Conservation (phyloP, 2,329 filamentous ascomycete species). For the Alternaria panax region DNA sequence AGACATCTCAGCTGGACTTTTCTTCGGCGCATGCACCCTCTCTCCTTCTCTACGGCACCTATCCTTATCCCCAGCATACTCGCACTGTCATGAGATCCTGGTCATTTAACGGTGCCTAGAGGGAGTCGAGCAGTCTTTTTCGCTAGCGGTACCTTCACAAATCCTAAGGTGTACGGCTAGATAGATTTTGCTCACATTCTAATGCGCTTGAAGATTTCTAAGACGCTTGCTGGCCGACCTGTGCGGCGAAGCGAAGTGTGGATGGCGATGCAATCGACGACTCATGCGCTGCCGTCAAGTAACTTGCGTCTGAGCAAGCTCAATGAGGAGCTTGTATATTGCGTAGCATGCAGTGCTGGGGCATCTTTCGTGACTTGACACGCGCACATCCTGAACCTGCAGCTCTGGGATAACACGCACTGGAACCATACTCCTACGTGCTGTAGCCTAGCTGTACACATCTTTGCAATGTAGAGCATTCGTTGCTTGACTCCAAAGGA, state of each 20-base stretch:
- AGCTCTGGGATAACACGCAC: not conserved
- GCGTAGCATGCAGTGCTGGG: too few relatives aligned
- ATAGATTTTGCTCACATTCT: slow-evolving; percentile 89
- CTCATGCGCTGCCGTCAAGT: not conserved
- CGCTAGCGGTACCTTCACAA: slow-evolving; percentile 93
- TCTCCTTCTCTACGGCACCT: slow-evolving; percentile 66
- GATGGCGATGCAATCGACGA: not conserved
- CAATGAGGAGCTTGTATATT: too few relatives aligned
- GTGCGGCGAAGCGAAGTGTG: not conserved
- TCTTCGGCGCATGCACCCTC: slow-evolving; percentile 24
- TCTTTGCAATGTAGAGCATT: not conserved
- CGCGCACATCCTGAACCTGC: too few relatives aligned
- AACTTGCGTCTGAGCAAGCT: not conserved
- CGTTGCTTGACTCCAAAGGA: not conserved
- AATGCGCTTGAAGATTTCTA: slow-evolving; percentile 8
- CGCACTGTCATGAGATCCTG: slow-evolving; percentile 69
- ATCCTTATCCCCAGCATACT: slow-evolving; percentile 93
- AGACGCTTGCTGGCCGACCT: not conserved
- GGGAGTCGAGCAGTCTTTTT: slow-evolving; percentile 82
- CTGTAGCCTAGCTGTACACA: not conserved
- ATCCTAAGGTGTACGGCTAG: slow-evolving; percentile 87
- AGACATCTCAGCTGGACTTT: slow-evolving; percentile 25
- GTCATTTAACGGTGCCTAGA: slow-evolving; percentile 95
- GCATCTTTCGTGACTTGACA: too few relatives aligned
- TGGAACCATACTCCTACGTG: not conserved